Evolutionary conservation across 306 rosid genomes (phyloP).

Genomic region (Rosa persica): DNA sequence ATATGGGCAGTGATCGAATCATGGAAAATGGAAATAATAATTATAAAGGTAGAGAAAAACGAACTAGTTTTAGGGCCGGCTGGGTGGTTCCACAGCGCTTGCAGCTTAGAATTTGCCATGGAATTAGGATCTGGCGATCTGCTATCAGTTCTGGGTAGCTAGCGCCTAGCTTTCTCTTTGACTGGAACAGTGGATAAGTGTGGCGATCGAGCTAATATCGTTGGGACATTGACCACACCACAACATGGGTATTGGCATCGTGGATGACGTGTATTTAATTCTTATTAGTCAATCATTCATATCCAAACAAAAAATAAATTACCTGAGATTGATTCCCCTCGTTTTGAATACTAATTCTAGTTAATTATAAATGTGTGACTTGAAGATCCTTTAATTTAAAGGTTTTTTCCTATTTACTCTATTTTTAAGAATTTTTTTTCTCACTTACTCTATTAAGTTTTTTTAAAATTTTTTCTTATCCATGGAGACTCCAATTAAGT

Average conservation of each 20-base stretch:
- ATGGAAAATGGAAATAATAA: neutral
- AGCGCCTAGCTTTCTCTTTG: neutral
- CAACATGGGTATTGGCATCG: neutral
- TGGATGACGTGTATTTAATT: neutral
- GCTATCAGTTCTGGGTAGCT: neutral
- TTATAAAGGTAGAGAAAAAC: neutral
- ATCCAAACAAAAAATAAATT: neutral
- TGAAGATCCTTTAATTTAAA: neutral
- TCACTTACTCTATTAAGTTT: too few relatives aligned
- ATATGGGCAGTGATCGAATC: neutral
- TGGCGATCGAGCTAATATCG: neutral
- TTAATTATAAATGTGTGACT: neutral
- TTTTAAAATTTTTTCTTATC: too few relatives aligned
- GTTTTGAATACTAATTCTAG: neutral
- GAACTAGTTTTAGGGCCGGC: slow-evolving; percentile 23
- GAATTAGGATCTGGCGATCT: neutral
- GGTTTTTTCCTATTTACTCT: too few relatives aligned
- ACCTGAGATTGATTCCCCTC: neutral
- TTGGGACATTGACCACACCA: neutral
- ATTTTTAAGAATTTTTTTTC: too few relatives aligned
- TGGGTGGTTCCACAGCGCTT: slow-evolving; percentile 23
- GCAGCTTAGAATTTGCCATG: slow-evolving; percentile 19
- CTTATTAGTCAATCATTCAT: neutral
- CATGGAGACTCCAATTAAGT: too few relatives aligned
- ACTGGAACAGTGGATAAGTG: neutral